A percentile compares a stretch with the other conserved stretches of the same genome.
Evolutionary conservation across 345 rosid species (phyloP).

Genomic region (Corymbia maculata): DNA sequence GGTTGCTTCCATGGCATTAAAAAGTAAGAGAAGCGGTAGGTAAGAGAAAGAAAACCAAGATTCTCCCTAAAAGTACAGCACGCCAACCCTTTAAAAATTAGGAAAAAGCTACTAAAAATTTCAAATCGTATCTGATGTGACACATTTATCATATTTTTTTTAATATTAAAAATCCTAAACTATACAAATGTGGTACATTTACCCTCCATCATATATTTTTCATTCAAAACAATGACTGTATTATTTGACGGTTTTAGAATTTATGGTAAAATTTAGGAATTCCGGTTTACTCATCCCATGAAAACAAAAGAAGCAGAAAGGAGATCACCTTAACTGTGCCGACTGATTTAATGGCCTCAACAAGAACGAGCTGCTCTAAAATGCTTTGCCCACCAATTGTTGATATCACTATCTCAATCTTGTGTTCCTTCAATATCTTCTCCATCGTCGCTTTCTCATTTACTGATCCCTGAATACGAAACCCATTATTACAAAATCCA

Average conservation of each 20-base stretch:
- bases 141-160: too few species aligned
- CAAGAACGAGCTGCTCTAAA: constrained; percentile 26
- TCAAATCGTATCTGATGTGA: too few species aligned
- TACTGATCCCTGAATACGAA: constrained; percentile 22
- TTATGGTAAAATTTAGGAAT: too few species aligned
- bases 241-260: not conserved
- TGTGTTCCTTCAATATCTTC: constrained; percentile 34
- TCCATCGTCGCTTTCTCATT: constrained; percentile 30
- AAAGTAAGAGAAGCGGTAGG: not conserved
- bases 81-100: not conserved
- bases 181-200: too few species aligned
- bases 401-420: constrained; percentile 54
- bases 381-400: constrained; percentile 30
- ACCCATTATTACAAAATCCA: not conserved
- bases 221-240: not conserved
- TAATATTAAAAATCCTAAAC: too few species aligned
- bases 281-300: not conserved
- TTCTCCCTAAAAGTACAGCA: not conserved
- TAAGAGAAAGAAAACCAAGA: not conserved
- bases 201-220: not conserved
- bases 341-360: constrained; percentile 37
- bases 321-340: constrained; percentile 44
- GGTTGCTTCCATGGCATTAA: not conserved
- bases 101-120: not conserved
- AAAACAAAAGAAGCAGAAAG: not conserved